These are phyloP conservation scores for Cryptococcus sp. DNA, from an alignment of 1,284 basidiomycete species.

Conservation along the genomic window DNA sequence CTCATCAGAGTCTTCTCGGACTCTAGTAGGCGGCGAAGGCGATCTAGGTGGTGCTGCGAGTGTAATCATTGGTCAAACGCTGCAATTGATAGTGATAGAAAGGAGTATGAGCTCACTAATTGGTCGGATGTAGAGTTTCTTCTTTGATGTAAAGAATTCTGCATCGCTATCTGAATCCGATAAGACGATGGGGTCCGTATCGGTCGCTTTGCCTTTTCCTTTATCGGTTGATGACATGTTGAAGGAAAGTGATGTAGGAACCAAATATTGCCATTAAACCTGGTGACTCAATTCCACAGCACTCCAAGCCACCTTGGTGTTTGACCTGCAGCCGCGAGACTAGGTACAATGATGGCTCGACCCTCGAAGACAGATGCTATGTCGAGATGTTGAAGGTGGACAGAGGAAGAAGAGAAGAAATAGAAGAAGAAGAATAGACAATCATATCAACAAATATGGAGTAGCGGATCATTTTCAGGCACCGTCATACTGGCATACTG, in stretches of 20 bases:
- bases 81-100: neutral
- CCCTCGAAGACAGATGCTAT: too few species aligned
- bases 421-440: too few species aligned
- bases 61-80: neutral
- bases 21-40: conserved; percentile 7
- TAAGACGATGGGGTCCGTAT: conserved; percentile 5
- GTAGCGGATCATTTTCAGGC: too few species aligned
- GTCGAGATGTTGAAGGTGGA: neutral
- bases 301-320: neutral
- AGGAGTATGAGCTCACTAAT: conserved; percentile 4
- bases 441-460: neutral
- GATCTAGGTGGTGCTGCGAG: conserved; percentile 10
- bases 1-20: conserved; percentile 12
- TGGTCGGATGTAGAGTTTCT: conserved; percentile 3
- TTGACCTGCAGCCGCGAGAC: too few species aligned
- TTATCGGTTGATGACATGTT: conserved; percentile 13
- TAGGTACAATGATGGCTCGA: too few species aligned
- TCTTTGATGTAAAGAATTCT: conserved; percentile 37
- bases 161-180: conserved; percentile 25
- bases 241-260: neutral
- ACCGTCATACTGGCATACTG: too few species aligned
- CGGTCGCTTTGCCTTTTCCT: conserved; percentile 21
- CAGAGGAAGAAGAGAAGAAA: too few species aligned
- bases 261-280: too few species aligned
- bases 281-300: too few species aligned